Base-by-base conservation (phyloP, 768 basidiomycete genomes). In the Pleurotus tuber-regium region DNA sequence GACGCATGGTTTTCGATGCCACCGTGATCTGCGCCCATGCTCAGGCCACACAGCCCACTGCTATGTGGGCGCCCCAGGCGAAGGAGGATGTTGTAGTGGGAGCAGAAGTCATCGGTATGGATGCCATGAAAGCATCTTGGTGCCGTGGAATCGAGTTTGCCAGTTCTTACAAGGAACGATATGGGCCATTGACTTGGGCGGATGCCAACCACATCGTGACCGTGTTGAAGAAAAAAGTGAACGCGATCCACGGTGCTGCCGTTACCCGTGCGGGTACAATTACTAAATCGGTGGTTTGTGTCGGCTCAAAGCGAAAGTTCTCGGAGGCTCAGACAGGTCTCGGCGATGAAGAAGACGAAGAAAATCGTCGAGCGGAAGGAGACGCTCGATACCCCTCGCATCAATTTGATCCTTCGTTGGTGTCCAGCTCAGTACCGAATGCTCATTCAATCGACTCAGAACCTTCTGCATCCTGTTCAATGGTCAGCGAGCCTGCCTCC, bases 1-100 rank as follows among this genome's bases (percentile, higher is more conserved):
- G 77, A 12, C 76, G 83, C 54, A 70, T 80, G 11, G 64, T 91
- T 16, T 81, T 86, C 58, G 85, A 87, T 55, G 82, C 89, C 0
- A 76, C 80, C 4, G 76, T 87, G 16, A 71, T 82, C 11, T 84
- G 83, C 55, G 83, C 83, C 6, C 79, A 85, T 60, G 77, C 81
- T 6, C 79, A 78, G 50, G 72, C 87, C 47, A 74, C 74, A 59
- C 75, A 80, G 49, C 79, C 81, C 0, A 61, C 55, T 19, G 70
- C 70, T 24, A 67, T 82, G 29, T 76, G 76, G 58, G 76, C 78
- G 0, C 61, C 63, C 6, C 72, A 72, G 6, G 82, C 81, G 30
- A 47, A 62, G 53, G 66, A 65, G 24, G 66, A 65, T 54, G 63
- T 66, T 7, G 47, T 18, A 4, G 24, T 35, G 7, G 46, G 46